Conservation (phyloP, 495 filamentous ascomycete genomes). For the Hypoxylon rickii region DNA sequence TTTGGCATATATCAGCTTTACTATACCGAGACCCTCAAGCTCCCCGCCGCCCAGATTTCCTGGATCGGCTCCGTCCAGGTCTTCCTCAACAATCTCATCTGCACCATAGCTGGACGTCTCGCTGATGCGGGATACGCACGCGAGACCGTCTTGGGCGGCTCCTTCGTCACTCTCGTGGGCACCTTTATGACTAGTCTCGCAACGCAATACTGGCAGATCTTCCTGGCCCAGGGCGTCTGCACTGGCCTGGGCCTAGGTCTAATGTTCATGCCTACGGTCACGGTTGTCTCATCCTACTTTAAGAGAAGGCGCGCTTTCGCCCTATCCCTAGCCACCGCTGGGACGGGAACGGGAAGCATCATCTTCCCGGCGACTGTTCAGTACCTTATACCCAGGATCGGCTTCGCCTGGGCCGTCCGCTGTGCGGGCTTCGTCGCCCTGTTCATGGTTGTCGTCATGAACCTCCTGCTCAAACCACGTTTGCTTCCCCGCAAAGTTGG, state of each 20-base stretch:
- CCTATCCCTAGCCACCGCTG: slow-evolving; percentile 44
- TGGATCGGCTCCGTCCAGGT: slow-evolving; percentile 55
- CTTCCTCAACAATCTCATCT: slow-evolving; percentile 47
- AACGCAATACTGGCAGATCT: slow-evolving; percentile 49
- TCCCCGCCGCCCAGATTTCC: slow-evolving; percentile 47
- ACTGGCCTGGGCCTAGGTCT: slow-evolving; percentile 49
- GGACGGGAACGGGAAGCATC: slow-evolving; percentile 50
- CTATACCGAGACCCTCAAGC: slow-evolving; percentile 48
- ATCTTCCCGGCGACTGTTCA: slow-evolving; percentile 49
- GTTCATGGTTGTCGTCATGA: slow-evolving; percentile 35
- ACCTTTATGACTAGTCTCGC: slow-evolving; percentile 51
- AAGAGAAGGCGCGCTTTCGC: slow-evolving; percentile 41
- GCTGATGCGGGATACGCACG: slow-evolving; percentile 49
- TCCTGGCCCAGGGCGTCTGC: slow-evolving; percentile 49
- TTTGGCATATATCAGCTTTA: slow-evolving; percentile 55
- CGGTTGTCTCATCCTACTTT: slow-evolving; percentile 49
- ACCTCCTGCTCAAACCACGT: slow-evolving; percentile 41
- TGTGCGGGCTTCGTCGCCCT: slow-evolving; percentile 47
- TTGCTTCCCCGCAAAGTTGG: slow-evolving; percentile 39
- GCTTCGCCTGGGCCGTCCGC: slow-evolving; percentile 52
- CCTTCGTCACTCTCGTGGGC: slow-evolving; percentile 44
- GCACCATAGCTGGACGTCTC: slow-evolving; percentile 46
- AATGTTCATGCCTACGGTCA: slow-evolving; percentile 50
- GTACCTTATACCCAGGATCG: slow-evolving; percentile 47
- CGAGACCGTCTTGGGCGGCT: slow-evolving; percentile 41